Evolutionary conservation across 495 filamentous ascomycete genomes (phyloP).

Genomic region (Barbatosphaeria neglecta): DNA sequence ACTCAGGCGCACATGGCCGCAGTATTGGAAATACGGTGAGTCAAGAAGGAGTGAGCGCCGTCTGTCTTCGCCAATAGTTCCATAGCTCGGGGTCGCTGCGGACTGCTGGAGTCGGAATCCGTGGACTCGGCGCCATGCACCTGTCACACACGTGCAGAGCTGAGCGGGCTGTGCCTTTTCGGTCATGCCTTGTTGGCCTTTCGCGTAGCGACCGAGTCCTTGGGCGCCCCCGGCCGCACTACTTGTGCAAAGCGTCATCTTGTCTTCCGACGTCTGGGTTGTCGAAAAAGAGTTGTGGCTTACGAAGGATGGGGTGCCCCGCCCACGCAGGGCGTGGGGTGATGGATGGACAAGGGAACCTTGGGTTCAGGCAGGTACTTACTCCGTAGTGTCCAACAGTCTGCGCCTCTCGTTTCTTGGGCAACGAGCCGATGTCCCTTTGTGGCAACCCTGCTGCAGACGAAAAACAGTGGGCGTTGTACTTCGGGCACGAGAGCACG

Average conservation of each 20-base stretch:
- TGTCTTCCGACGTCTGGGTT: background rate
- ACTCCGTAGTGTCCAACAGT: too few relatives aligned
- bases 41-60: background rate
- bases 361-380: too few relatives aligned
- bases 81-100: background rate
- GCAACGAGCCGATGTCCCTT: too few relatives aligned
- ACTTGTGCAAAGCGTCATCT: background rate
- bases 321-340: background rate
- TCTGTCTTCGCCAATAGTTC: background rate
- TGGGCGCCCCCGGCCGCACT: background rate
- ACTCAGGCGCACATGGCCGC: background rate
- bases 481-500: too few relatives aligned
- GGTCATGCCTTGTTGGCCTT: background rate
- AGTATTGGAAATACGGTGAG: background rate
- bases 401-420: too few relatives aligned
- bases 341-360: too few relatives aligned
- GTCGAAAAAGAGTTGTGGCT: background rate
- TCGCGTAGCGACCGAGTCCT: background rate
- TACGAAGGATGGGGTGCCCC: background rate
- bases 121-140: background rate
- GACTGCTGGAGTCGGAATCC: background rate
- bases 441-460: too few relatives aligned
- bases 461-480: too few relatives aligned
- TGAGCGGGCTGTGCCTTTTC: background rate
- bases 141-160: background rate